Evolutionary conservation across 495 filamentous ascomycete species (phyloP).

Genomic region (Beverwykella pulmonaria): DNA sequence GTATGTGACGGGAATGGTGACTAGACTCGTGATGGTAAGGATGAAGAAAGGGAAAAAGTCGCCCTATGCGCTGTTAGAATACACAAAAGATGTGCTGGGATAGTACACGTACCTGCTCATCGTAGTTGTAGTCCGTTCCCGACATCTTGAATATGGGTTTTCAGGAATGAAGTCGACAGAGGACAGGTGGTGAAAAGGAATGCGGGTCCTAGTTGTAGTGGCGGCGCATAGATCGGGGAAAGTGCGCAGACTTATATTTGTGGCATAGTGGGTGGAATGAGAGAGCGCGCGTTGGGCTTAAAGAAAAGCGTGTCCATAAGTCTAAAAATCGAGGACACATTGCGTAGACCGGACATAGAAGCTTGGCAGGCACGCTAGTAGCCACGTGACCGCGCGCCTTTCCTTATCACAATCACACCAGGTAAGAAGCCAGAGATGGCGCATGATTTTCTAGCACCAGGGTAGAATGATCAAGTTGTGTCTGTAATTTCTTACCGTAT

Average conservation of each 20-base stretch:
- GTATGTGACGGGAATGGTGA: conserved; percentile 91
- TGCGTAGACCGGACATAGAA: not conserved
- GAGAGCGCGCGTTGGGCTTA: not conserved
- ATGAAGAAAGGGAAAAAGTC: conserved; percentile 99
- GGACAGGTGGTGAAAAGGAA: not conserved
- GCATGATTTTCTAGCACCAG: too few species aligned
- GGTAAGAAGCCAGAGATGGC: too few species aligned
- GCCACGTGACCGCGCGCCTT: not conserved
- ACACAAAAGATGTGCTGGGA: not conserved
- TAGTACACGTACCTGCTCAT: conserved; percentile 69
- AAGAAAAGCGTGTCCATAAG: not conserved
- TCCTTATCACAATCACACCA: too few species aligned
- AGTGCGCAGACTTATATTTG: not conserved
- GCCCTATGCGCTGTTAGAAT: conserved; percentile 58
- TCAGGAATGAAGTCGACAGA: not conserved
- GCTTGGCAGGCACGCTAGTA: not conserved
- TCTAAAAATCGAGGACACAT: conserved; percentile 5
- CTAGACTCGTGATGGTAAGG: conserved; percentile 80
- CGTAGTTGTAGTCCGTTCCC: conserved; percentile 95
- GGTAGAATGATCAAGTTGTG: too few species aligned
- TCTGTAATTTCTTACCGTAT: too few species aligned
- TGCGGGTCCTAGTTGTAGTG: not conserved
- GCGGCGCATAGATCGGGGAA: conserved; percentile 3
- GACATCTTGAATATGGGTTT: conserved; percentile 30
- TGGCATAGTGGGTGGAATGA: not conserved